These are phyloP conservation scores for Plasmodium blacklocki DNA, from an alignment of 169 alveolate genomes.

Conservation along the genomic window DNA sequence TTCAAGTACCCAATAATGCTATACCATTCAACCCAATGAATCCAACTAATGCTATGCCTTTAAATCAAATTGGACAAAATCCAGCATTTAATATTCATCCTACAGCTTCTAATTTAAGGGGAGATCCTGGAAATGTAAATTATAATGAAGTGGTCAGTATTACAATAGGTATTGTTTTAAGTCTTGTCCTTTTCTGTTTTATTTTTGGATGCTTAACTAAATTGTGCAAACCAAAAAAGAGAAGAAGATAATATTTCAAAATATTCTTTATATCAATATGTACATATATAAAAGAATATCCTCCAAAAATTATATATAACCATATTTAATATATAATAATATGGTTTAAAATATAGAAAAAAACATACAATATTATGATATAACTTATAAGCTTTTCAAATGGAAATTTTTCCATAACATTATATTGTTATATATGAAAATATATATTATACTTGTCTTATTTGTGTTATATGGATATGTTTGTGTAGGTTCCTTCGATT, in stretches of 20 bases:
- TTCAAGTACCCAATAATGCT: background rate
- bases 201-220: conserved; percentile 43
- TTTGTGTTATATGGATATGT: too few relatives aligned
- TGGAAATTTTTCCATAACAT: background rate
- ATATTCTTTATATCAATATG: background rate
- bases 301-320: background rate
- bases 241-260: conserved; percentile 13
- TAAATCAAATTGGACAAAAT: conserved; percentile 48
- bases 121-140: conserved; percentile 63
- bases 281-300: background rate
- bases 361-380: background rate
- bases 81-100: conserved; percentile 69
- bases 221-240: conserved; percentile 46
- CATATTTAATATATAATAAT: background rate
- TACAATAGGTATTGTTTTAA: conserved; percentile 44
- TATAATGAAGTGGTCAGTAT: conserved; percentile 47
- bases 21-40: conserved; percentile 11
- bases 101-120: conserved; percentile 47
- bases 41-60: conserved; percentile 28
- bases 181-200: conserved; percentile 64
- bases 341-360: background rate
- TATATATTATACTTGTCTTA: too few relatives aligned
- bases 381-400: background rate
- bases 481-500: too few relatives aligned
- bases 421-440: too few relatives aligned